Conservation (phyloP, 2,329 filamentous ascomycete species). For the Blumeriella jaapii region DNA sequence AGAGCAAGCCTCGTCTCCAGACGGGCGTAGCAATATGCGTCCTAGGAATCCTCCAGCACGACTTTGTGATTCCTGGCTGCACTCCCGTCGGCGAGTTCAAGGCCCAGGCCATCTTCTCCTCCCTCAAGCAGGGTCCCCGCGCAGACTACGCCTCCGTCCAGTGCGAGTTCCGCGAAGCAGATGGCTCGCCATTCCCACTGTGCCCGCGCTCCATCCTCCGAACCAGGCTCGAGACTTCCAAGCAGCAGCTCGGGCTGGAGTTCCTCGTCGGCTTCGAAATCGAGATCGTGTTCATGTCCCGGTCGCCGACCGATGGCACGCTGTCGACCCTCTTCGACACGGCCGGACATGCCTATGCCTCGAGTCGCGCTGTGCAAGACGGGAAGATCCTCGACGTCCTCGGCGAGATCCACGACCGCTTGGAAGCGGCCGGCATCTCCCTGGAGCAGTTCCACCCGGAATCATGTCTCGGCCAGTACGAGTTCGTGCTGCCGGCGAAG, state of each 20-base stretch:
- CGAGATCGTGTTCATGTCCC: slow-evolving; percentile 59
- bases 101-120: slow-evolving; percentile 53
- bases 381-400: slow-evolving; percentile 45
- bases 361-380: slow-evolving; percentile 50
- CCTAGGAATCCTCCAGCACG: slow-evolving; percentile 57
- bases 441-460: slow-evolving; percentile 68
- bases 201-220: slow-evolving; percentile 59
- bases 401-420: slow-evolving; percentile 49
- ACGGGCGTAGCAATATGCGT: slow-evolving; percentile 54
- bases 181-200: slow-evolving; percentile 37
- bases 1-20: slow-evolving; percentile 28
- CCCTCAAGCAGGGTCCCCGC: slow-evolving; percentile 46
- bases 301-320: slow-evolving; percentile 18
- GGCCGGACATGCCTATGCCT: slow-evolving; percentile 60
- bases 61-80: slow-evolving; percentile 41
- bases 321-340: slow-evolving; percentile 37
- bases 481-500: slow-evolving; percentile 56
- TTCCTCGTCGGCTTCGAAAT: slow-evolving; percentile 72
- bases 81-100: slow-evolving; percentile 53
- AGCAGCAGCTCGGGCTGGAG: slow-evolving; percentile 39
- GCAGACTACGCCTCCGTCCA: slow-evolving; percentile 54
- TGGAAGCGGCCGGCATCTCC: slow-evolving; percentile 51
- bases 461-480: slow-evolving; percentile 62
- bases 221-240: slow-evolving; percentile 39
- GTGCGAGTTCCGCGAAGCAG: slow-evolving; percentile 50